phyloP scores from a whole-genome alignment of 352 stramenopile species.

The Pythium plurisporium region DNA sequence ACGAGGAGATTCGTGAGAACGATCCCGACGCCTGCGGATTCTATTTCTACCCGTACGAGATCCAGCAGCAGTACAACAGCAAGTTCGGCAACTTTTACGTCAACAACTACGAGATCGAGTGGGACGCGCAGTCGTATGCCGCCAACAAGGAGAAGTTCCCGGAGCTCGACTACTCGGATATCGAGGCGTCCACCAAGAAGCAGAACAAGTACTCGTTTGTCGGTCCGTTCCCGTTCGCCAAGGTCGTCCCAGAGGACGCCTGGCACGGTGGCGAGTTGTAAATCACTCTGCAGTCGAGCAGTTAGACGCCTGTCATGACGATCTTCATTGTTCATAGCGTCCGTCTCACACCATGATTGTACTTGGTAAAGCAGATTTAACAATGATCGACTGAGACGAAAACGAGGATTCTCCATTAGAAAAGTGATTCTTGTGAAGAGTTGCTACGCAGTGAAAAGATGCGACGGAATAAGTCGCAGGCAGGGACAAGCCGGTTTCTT shows the following conservation, averaged over 20 bases:
- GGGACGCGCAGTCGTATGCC: conserved; percentile 59
- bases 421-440: no score
- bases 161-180: conserved; percentile 53
- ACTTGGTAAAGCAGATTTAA: no score
- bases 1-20: conserved; percentile 47
- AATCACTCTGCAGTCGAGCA: no score
- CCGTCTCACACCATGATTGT: no score
- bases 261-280: conserved; percentile 16
- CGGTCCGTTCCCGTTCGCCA: conserved; percentile 64
- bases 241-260: conserved; percentile 39
- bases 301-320: no score
- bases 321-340: no score
- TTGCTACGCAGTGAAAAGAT: no score
- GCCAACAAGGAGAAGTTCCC: conserved; percentile 48
- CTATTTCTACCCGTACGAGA: conserved; percentile 75
- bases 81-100: conserved; percentile 67
- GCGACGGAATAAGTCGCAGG: no score
- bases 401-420: no score
- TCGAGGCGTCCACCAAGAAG: conserved; percentile 53
- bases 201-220: conserved; percentile 65
- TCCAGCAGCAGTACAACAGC: conserved; percentile 47
- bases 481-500: no score
- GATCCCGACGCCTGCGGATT: conserved; percentile 65
- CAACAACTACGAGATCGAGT: conserved; percentile 67
- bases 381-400: no score